phyloP scores from a whole-genome alignment of 31 red algal species.

The Odonthalia washingtoniensis region DNA sequence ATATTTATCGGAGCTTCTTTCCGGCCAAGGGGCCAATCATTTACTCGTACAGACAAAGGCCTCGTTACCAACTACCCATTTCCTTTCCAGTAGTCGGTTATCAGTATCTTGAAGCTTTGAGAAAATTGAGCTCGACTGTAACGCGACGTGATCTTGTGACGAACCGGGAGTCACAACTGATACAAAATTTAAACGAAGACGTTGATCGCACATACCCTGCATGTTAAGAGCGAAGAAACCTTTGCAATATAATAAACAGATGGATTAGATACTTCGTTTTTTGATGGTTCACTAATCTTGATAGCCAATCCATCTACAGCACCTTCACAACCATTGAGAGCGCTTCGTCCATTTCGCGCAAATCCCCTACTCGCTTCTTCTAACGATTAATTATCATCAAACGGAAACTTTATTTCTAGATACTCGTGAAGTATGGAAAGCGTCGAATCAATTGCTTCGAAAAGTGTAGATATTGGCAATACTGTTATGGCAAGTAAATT shows the following conservation, averaged over 20 bases:
- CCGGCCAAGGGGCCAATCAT: constrained; percentile 11
- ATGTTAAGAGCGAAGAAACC: too few species aligned
- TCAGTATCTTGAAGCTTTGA: neutral
- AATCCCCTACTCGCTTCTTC: neutral
- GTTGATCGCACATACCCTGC: too few species aligned
- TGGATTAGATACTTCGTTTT: too few species aligned
- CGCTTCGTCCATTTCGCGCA: constrained; percentile 8
- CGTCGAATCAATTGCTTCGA: too few species aligned
- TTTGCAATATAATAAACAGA: too few species aligned
- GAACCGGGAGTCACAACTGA: constrained; percentile 31
- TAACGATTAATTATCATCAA: neutral
- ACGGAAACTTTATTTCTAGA: neutral
- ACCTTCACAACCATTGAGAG: constrained; percentile 24
- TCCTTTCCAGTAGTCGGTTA: neutral
- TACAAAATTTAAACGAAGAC: too few species aligned
- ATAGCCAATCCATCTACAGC: too few species aligned
- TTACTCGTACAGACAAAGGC: constrained; percentile 42
- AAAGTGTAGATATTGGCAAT: neutral
- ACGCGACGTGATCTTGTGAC: constrained; percentile 32
- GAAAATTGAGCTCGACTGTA: neutral
- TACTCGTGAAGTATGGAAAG: neutral
- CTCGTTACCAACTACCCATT: constrained; percentile 59
- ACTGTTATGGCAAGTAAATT: neutral
- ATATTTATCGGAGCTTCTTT: neutral
- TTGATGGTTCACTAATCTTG: too few species aligned